Percentiles rank a stretch among this genome's conserved stretches.
Conservation (phyloP, 805 yeast genomes). For the Cyberlindnera mississippiensis region DNA sequence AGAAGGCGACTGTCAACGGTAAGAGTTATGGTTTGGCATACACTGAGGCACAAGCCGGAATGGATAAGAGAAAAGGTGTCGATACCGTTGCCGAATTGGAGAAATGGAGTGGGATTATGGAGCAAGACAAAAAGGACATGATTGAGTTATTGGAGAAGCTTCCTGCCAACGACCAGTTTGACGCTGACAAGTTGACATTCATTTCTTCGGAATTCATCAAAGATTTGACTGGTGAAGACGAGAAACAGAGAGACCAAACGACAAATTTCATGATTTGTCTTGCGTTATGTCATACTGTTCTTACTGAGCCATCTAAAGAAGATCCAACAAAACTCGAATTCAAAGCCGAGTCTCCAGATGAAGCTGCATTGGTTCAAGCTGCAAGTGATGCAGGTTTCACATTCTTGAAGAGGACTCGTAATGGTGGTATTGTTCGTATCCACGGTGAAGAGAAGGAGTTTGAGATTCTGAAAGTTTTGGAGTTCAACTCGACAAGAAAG, state of each 20-base stretch:
- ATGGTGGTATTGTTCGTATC: slow-evolving; percentile 59
- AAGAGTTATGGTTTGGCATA: slow-evolving; percentile 72
- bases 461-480: slow-evolving; percentile 63
- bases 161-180: slow-evolving; percentile 36
- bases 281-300: slow-evolving; percentile 74
- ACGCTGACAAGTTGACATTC: slow-evolving; percentile 61
- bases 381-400: slow-evolving; percentile 75
- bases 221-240: slow-evolving; percentile 45
- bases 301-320: slow-evolving; percentile 62
- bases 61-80: slow-evolving; percentile 69
- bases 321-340: slow-evolving; percentile 52
- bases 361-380: slow-evolving; percentile 77
- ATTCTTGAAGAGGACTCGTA: slow-evolving; percentile 63
- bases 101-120: slow-evolving; percentile 47
- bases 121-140: slow-evolving; percentile 56
- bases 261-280: slow-evolving; percentile 72
- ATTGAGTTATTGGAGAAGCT: slow-evolving; percentile 36
- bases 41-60: slow-evolving; percentile 78
- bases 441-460: slow-evolving; percentile 69
- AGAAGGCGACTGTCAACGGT: slow-evolving; percentile 74
- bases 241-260: slow-evolving; percentile 51
- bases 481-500: slow-evolving; percentile 79
- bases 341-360: slow-evolving; percentile 86
- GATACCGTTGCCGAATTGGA: slow-evolving; percentile 59
- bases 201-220: slow-evolving; percentile 60